Evolutionary conservation across 352 stramenopile species (phyloP).

Genomic region (Thraustotheca clavata): DNA sequence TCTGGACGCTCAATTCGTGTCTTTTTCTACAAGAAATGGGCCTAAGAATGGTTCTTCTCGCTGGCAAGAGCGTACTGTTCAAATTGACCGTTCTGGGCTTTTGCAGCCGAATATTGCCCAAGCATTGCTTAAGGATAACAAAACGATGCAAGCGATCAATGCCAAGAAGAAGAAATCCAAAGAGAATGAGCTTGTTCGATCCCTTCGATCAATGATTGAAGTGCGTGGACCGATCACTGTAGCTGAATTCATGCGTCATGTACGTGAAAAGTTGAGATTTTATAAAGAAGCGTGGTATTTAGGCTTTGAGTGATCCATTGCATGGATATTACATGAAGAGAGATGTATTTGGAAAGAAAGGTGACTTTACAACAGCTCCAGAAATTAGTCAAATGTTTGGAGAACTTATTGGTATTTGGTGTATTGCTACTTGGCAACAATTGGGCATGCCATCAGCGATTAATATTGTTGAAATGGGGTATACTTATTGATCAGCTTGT

Average conservation of each 20-base stretch:
- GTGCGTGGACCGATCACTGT: constrained; percentile 89
- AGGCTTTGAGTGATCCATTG: constrained; percentile 83
- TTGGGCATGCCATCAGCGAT: constrained; percentile 65
- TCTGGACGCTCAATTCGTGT: constrained; percentile 55
- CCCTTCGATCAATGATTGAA: constrained; percentile 87
- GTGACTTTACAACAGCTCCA: constrained; percentile 91
- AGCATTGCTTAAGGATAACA: constrained; percentile 25
- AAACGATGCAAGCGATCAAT: constrained; percentile 19
- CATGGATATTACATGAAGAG: constrained; percentile 96
- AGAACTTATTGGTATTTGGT: constrained; percentile 89
- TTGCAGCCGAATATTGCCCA: constrained; percentile 36
- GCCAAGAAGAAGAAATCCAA: constrained; percentile 33
- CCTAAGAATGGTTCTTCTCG: constrained; percentile 10
- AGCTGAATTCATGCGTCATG: constrained; percentile 91
- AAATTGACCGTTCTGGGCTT: constrained; percentile 64
- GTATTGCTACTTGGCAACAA: constrained; percentile 85
- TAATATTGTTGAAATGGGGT: constrained; percentile 86
- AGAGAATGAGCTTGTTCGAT: constrained; percentile 61
- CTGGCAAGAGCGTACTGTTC: constrained; percentile 46
- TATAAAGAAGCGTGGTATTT: background rate
- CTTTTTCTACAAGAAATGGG: constrained; percentile 35
- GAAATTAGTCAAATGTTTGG: constrained; percentile 94
- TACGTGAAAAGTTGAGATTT: constrained; percentile 21
- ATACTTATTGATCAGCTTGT: constrained; percentile 23
- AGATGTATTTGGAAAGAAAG: constrained; percentile 84